phyloP scores from a whole-genome alignment of 345 rosid species.

The Kandelia obovata region DNA sequence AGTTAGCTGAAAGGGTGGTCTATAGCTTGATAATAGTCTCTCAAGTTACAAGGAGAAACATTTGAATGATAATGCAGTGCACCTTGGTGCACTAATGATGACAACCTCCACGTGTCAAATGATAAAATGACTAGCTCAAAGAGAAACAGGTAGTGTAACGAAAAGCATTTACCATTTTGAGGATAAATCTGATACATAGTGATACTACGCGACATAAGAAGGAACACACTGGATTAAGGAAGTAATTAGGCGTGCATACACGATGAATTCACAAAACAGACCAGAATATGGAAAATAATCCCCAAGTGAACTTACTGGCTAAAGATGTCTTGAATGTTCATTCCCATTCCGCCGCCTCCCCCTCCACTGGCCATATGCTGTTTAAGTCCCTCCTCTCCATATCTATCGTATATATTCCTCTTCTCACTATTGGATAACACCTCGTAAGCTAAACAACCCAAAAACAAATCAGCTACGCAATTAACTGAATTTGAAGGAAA shows the following conservation, averaged over 20 bases:
- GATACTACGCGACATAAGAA: no score
- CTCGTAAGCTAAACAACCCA: constrained; percentile 69
- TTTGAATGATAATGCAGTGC: no score
- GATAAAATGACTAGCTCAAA: no score
- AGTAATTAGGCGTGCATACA: no score
- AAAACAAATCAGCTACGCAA: background rate
- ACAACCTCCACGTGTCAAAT: no score
- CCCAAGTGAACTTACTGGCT: constrained; percentile 37
- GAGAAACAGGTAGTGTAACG: background rate
- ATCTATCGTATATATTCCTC: constrained; percentile 75
- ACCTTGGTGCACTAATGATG: no score
- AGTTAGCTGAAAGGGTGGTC: no score
- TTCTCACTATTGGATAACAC: constrained; percentile 87
- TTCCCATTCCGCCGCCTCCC: constrained; percentile 74
- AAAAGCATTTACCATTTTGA: no score
- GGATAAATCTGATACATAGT: no score
- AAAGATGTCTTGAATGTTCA: constrained; percentile 58
- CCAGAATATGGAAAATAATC: background rate
- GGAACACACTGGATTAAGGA: no score
- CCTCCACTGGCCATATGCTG: constrained; percentile 93
- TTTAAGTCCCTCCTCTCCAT: constrained; percentile 95
- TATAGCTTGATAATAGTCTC: no score
- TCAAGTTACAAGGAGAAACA: no score
- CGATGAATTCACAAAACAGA: background rate
- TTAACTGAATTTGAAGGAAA: background rate